These are phyloP conservation scores for Phytopythium cucurbitacearum DNA, from an alignment of 352 stramenopile species.

Conservation along the genomic window DNA sequence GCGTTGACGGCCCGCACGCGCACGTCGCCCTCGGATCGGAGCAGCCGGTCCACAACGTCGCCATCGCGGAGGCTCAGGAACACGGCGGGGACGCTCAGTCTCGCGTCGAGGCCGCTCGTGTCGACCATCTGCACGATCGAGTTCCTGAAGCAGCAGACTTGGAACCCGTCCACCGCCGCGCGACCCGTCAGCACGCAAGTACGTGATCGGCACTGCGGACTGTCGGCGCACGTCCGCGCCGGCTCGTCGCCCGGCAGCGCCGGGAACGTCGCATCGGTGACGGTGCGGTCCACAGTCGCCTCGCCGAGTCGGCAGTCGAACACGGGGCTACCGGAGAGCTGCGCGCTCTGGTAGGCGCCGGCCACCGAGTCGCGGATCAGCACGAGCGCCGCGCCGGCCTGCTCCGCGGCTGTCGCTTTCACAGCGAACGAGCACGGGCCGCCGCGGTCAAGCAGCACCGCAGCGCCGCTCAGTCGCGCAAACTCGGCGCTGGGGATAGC, in stretches of 20 bases:
- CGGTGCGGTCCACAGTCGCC: slow-evolving; percentile 29
- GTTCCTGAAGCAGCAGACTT: slow-evolving; percentile 53
- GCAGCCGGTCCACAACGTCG: slow-evolving; percentile 19
- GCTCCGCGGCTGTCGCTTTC: slow-evolving; percentile 34
- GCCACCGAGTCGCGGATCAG: slow-evolving; percentile 46
- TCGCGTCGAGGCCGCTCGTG: not conserved
- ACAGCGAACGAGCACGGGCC: slow-evolving; percentile 47
- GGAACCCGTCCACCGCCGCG: slow-evolving; percentile 11
- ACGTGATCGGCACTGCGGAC: slow-evolving; percentile 22
- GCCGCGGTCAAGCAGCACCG: slow-evolving; percentile 43
- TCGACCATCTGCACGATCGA: slow-evolving; percentile 35
- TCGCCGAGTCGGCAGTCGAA: slow-evolving; percentile 49
- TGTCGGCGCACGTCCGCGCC: slow-evolving; percentile 18
- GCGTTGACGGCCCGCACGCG: slow-evolving; percentile 25
- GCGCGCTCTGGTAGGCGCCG: slow-evolving; percentile 26
- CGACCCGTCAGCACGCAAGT: slow-evolving; percentile 35
- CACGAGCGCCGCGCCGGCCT: slow-evolving; percentile 26
- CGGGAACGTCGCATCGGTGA: slow-evolving; percentile 21
- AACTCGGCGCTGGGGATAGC: not conserved
- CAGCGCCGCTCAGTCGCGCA: slow-evolving; percentile 5
- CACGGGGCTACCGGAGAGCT: slow-evolving; percentile 7
- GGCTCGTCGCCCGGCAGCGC: slow-evolving; percentile 14
- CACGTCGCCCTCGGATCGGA: slow-evolving; percentile 10
- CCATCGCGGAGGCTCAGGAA: slow-evolving; percentile 38
- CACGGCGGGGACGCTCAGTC: slow-evolving; percentile 27